A percentile compares a stretch with the other conserved stretches of the same genome.
Evolutionary conservation across 345 rosid genomes (phyloP).

Genomic region (Excoecaria agallocha): DNA sequence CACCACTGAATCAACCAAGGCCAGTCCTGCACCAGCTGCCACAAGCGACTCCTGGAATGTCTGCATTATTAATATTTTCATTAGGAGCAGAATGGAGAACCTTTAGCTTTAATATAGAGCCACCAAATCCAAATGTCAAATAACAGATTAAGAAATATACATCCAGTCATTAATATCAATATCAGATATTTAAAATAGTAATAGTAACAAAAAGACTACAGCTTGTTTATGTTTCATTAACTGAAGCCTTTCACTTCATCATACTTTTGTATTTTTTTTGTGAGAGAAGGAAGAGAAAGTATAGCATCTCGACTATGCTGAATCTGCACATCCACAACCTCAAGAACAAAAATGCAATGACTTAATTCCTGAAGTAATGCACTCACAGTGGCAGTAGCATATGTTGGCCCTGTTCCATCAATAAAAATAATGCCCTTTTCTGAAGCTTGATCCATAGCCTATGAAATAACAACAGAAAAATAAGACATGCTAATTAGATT

Average conservation of each 20-base stretch:
- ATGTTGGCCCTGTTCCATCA: slow-evolving; percentile 90
- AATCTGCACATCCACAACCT: slow-evolving; percentile 6
- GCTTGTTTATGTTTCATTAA: not conserved
- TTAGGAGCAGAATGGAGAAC: slow-evolving; percentile 8
- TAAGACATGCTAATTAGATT: not conserved
- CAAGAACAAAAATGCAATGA: slow-evolving; percentile 8
- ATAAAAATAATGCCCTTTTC: slow-evolving; percentile 68
- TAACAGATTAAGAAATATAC: not conserved
- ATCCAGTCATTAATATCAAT: not conserved
- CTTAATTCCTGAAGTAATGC: slow-evolving; percentile 8
- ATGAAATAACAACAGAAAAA: slow-evolving; percentile 15
- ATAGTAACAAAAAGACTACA: not conserved
- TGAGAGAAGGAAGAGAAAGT: not conserved
- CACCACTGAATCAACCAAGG: slow-evolving; percentile 97
- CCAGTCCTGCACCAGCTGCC: slow-evolving; percentile 95
- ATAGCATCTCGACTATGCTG: not conserved
- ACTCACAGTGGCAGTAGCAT: slow-evolving; percentile 82
- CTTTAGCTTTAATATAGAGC: not conserved
- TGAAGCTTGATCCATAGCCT: slow-evolving; percentile 87
- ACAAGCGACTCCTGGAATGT: slow-evolving; percentile 83
- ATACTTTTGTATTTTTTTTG: not conserved
- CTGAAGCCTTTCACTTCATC: not conserved
- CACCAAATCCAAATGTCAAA: not conserved
- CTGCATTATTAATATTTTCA: slow-evolving; percentile 40
- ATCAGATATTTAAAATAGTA: not conserved